Conservation (phyloP, 2,329 filamentous ascomycete genomes). For the Fusarium sp. region DNA sequence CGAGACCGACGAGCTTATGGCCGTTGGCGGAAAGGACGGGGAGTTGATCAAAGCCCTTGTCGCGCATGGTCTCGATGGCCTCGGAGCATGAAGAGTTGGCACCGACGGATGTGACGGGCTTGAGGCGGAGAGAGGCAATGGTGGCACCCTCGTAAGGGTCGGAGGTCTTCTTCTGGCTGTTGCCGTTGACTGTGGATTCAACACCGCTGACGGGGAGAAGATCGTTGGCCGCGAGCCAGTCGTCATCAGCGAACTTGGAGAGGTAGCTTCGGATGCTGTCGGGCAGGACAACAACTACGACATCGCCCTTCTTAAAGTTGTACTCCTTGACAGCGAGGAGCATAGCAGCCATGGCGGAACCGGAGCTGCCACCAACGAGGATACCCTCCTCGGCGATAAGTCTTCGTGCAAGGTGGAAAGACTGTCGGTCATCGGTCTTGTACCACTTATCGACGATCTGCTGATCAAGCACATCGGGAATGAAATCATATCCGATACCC, state of each 20-base stretch:
- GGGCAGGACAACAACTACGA: constrained; percentile 89
- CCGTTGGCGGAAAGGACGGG: constrained; percentile 81
- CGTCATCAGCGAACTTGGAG: constrained; percentile 98
- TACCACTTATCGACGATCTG: constrained; percentile 91
- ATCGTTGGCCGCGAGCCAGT: constrained; percentile 97
- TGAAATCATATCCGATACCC: constrained; percentile 98
- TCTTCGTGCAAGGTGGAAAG: constrained; percentile 88
- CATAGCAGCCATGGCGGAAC: constrained; percentile 87
- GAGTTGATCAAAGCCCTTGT: constrained; percentile 97
- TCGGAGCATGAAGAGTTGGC: constrained; percentile 79
- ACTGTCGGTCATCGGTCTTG: constrained; percentile 94
- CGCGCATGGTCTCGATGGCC: constrained; percentile 97
- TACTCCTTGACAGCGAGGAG: constrained; percentile 81
- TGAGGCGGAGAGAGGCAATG: constrained; percentile 84
- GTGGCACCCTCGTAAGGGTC: constrained; percentile 84
- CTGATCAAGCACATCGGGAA: constrained; percentile 91
- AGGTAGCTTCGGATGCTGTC: constrained; percentile 98
- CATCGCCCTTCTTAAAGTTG: constrained; percentile 82
- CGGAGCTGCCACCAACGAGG: constrained; percentile 91
- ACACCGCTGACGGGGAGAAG: constrained; percentile 73
- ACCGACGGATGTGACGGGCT: constrained; percentile 89
- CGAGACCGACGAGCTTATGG: constrained; percentile 84
- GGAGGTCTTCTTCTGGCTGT: constrained; percentile 53
- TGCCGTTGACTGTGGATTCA: constrained; percentile 58
- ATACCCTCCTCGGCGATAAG: constrained; percentile 95